Evolutionary conservation across 2,329 filamentous ascomycete genomes (phyloP).

Genomic region (Monilinia vaccinii-corymbosi): DNA sequence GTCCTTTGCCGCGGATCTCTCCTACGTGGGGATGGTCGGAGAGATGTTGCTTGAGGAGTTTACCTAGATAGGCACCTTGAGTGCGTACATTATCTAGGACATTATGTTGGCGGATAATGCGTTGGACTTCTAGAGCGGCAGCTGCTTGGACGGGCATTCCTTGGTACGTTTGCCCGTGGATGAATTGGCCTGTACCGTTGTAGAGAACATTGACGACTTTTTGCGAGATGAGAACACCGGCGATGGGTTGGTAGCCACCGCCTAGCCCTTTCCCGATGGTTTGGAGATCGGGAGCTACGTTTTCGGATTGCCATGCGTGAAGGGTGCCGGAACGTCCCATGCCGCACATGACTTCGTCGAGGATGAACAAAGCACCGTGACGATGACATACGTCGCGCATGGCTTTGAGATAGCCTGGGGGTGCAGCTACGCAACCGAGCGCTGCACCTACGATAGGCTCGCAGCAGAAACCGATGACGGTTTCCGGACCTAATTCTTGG

Average conservation of each 20-base stretch:
- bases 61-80: conserved; percentile 43
- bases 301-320: conserved; percentile 47
- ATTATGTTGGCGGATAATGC: conserved; percentile 46
- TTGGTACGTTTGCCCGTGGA: conserved; percentile 45
- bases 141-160: conserved; percentile 50
- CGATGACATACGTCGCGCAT: conserved; percentile 60
- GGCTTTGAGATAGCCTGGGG: conserved; percentile 59
- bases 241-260: conserved; percentile 53
- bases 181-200: conserved; percentile 24
- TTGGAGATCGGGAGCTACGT: conserved; percentile 52
- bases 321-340: conserved; percentile 44
- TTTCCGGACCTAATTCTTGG: conserved; percentile 48
- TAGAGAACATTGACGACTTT: conserved; percentile 39
- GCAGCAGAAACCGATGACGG: conserved; percentile 55
- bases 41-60: conserved; percentile 36
- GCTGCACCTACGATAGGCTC: conserved; percentile 59
- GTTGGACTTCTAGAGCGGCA: conserved; percentile 53
- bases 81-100: conserved; percentile 48
- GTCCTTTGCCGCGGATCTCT: conserved; percentile 50
- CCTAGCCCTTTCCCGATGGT: conserved; percentile 58
- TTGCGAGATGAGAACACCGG: conserved; percentile 46
- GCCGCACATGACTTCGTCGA: conserved; percentile 65
- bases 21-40: conserved; percentile 43
- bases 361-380: conserved; percentile 64
- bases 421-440: conserved; percentile 58